Percentiles rank a stretch among this genome's conserved stretches.
These are phyloP conservation scores for Obelidium mucronatum DNA, from an alignment of 192 early-diverging fungal genomes.

Conservation along the genomic window DNA sequence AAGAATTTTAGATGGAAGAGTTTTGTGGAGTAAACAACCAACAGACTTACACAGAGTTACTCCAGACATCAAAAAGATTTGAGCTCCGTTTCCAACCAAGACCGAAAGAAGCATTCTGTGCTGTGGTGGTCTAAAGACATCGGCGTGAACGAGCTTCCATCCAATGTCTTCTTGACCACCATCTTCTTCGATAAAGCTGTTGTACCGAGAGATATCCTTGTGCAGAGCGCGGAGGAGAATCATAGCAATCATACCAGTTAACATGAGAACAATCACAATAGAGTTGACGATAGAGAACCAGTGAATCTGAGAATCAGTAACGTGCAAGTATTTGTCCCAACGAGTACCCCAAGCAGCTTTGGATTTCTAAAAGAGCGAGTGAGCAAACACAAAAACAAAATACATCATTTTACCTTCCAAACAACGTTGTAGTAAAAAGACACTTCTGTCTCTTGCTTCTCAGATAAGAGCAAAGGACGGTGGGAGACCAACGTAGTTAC, in stretches of 20 bases:
- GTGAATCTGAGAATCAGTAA: slow-evolving; percentile 60
- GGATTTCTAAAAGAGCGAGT: slow-evolving; percentile 43
- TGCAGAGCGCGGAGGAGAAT: slow-evolving; percentile 64
- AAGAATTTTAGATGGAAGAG: background rate
- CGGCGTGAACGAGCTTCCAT: slow-evolving; percentile 71
- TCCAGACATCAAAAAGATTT: slow-evolving; percentile 56
- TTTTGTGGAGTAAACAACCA: background rate
- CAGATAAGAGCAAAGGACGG: slow-evolving; percentile 27
- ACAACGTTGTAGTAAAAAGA: slow-evolving; percentile 58
- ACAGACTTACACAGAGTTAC: slow-evolving; percentile 58
- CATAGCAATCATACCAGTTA: slow-evolving; percentile 66
- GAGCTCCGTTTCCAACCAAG: slow-evolving; percentile 64
- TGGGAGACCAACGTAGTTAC: slow-evolving; percentile 21
- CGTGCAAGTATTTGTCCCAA: slow-evolving; percentile 67
- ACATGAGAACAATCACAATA: slow-evolving; percentile 63
- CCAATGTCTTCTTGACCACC: slow-evolving; percentile 69
- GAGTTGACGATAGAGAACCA: slow-evolving; percentile 72
- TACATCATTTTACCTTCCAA: slow-evolving; percentile 61
- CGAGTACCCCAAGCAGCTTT: slow-evolving; percentile 59
- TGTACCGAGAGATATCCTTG: slow-evolving; percentile 68
- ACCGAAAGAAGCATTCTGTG: slow-evolving; percentile 61
- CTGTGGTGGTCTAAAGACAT: slow-evolving; percentile 65
- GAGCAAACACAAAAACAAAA: background rate
- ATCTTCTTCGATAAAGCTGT: slow-evolving; percentile 57
- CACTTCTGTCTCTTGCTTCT: slow-evolving; percentile 42